Percentiles rank a stretch among this genome's conserved stretches.
These are phyloP conservation scores for Stachybotrys chartarum DNA, from an alignment of 2,329 filamentous ascomycete species.

Conservation along the genomic window DNA sequence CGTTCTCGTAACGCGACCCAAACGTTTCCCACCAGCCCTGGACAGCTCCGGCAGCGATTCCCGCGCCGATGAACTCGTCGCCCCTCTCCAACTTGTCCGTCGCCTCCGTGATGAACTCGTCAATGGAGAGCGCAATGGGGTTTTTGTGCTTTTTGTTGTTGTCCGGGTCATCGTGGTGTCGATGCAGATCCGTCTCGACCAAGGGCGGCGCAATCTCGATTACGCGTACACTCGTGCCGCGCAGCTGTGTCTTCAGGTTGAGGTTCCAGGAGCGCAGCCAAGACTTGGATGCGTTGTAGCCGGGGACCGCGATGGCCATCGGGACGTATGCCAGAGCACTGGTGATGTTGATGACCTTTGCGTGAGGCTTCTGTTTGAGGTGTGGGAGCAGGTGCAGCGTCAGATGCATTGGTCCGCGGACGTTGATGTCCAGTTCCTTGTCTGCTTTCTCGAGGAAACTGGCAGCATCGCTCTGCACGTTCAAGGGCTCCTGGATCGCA, in stretches of 20 bases:
- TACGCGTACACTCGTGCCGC: conserved; percentile 34
- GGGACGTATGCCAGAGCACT: conserved; percentile 47
- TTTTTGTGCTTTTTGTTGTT: conserved; percentile 54
- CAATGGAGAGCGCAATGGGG: conserved; percentile 29
- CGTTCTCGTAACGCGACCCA: conserved; percentile 17
- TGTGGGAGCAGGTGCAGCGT: conserved; percentile 40
- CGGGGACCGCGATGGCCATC: conserved; percentile 44
- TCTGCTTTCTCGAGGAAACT: conserved; percentile 42
- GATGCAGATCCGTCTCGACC: conserved; percentile 47
- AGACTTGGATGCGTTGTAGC: conserved; percentile 54
- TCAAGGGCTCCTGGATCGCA: conserved; percentile 47
- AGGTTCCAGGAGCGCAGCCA: conserved; percentile 51
- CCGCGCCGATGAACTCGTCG: conserved; percentile 40
- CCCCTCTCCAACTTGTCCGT: conserved; percentile 35
- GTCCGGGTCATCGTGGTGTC: conserved; percentile 46
- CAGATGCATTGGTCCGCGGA: conserved; percentile 51
- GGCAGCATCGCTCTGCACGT: conserved; percentile 29
- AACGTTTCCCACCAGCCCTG: conserved; percentile 35
- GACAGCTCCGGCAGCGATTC: conserved; percentile 29
- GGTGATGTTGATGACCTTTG: conserved; percentile 46
- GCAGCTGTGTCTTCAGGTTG: conserved; percentile 44
- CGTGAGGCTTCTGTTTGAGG: conserved; percentile 31
- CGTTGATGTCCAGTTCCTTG: conserved; percentile 51
- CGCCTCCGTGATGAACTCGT: conserved; percentile 47
- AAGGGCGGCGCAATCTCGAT: conserved; percentile 50